These are phyloP conservation scores for Coniochaeta ligniaria DNA, from an alignment of 2,329 filamentous ascomycete genomes.

Conservation along the genomic window DNA sequence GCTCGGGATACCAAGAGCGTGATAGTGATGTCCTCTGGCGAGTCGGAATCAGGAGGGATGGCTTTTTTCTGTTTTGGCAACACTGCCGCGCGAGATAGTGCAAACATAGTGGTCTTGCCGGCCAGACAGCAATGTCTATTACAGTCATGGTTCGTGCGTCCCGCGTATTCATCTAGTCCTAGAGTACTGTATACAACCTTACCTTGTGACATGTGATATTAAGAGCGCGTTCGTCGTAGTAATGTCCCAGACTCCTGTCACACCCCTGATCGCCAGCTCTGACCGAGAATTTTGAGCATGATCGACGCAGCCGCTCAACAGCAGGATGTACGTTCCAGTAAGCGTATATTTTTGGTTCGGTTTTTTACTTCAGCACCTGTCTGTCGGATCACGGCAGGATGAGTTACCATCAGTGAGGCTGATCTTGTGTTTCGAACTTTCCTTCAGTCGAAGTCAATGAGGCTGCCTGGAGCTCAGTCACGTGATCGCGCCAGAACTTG, in stretches of 20 bases:
- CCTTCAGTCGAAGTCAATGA: not conserved
- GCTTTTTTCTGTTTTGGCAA: not conserved
- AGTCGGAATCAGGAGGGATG: not conserved
- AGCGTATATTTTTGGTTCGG: not conserved
- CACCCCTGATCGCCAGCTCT: not conserved
- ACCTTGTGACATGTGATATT: not conserved
- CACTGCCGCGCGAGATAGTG: not conserved
- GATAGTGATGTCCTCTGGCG: too few species aligned
- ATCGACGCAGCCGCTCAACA: not conserved
- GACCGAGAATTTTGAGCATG: not conserved
- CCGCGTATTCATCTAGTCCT: not conserved
- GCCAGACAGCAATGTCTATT: not conserved
- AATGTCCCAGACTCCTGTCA: not conserved
- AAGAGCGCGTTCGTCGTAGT: not conserved
- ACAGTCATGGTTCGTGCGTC: not conserved
- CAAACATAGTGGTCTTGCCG: not conserved
- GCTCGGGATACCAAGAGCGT: not conserved
- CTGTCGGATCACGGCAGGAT: not conserved
- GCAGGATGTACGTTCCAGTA: not conserved
- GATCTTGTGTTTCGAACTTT: too few species aligned
- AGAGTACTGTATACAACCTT: not conserved
- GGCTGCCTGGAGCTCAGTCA: not conserved
- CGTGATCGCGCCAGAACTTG: not conserved
- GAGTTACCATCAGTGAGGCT: too few species aligned
- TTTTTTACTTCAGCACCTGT: not conserved